phyloP scores from a whole-genome alignment of 768 basidiomycete genomes.

The Podaxis sp. region DNA sequence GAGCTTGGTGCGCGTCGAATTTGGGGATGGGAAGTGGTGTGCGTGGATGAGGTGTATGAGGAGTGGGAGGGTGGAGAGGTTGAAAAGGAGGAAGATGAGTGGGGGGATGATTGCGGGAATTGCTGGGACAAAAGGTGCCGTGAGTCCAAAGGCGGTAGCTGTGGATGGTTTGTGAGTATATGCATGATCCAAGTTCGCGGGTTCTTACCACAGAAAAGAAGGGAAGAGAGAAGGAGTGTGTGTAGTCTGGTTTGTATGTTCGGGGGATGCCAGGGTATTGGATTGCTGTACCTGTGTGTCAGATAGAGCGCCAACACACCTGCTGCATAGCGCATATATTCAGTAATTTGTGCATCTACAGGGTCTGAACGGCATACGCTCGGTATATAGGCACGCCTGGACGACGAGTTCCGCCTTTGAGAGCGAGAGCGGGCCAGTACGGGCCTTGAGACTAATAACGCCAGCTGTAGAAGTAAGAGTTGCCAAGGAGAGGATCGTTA shows the following conservation, averaged over 20 bases:
- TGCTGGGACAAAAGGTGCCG: not conserved
- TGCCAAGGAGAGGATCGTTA: conserved; percentile 37
- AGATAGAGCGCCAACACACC: conserved; percentile 5
- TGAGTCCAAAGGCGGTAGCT: conserved; percentile 1
- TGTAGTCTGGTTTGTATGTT: not conserved
- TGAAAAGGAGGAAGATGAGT: conserved; percentile 10
- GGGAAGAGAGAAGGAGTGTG: not conserved
- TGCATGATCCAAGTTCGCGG: not conserved
- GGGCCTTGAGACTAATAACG: not conserved
- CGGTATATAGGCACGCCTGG: not conserved
- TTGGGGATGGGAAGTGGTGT: not conserved
- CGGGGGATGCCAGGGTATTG: conserved; percentile 2
- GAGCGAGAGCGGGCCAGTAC: not conserved
- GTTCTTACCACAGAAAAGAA: conserved; percentile 10
- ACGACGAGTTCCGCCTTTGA: not conserved
- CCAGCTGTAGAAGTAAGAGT: conserved; percentile 41
- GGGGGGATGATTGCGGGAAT: conserved; percentile 4
- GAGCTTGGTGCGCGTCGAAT: not conserved
- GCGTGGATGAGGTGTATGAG: not conserved
- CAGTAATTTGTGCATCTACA: not conserved
- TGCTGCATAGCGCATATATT: conserved; percentile 1
- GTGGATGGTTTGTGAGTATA: not conserved
- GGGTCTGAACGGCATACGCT: not conserved
- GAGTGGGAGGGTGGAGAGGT: conserved; percentile 7
- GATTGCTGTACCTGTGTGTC: not conserved